A percentile compares a stretch with the other conserved stretches of the same genome.
Evolutionary conservation across 2,329 filamentous ascomycete genomes (phyloP).

Genomic region (Talaromyces sp.): DNA sequence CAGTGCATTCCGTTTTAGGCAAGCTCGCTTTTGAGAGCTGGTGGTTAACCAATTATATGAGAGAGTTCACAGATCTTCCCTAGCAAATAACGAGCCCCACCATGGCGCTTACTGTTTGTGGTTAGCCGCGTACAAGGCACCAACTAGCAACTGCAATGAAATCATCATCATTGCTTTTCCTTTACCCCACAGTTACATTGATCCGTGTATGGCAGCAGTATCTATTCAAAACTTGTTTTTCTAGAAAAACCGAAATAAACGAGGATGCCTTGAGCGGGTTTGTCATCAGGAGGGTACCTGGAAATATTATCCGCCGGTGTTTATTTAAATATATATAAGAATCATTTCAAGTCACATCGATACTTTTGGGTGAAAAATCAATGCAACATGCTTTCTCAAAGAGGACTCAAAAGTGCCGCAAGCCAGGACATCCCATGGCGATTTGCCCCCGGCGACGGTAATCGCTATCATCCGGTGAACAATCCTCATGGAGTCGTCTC

Average conservation of each 20-base stretch:
- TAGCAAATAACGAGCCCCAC: not conserved
- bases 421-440: slow-evolving; percentile 3
- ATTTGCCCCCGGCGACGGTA: not conserved
- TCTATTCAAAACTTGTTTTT: not conserved
- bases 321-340: too few species aligned
- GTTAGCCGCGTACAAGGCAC: not conserved
- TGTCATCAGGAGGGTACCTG: not conserved
- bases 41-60: not conserved
- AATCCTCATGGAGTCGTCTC: slow-evolving; percentile 3
- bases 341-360: not conserved
- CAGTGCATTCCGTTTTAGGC: not conserved
- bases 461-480: not conserved
- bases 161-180: not conserved
- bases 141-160: too few species aligned
- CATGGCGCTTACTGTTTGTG: not conserved
- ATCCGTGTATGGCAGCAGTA: not conserved
- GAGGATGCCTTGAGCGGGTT: not conserved
- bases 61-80: not conserved
- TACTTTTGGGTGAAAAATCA: not conserved
- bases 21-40: not conserved
- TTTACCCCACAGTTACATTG: not conserved
- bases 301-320: too few species aligned
- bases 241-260: not conserved
- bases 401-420: not conserved
- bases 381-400: not conserved